Evolutionary conservation across 1,284 basidiomycete genomes (phyloP).

Genomic region (Ganoderma leucocontextum): DNA sequence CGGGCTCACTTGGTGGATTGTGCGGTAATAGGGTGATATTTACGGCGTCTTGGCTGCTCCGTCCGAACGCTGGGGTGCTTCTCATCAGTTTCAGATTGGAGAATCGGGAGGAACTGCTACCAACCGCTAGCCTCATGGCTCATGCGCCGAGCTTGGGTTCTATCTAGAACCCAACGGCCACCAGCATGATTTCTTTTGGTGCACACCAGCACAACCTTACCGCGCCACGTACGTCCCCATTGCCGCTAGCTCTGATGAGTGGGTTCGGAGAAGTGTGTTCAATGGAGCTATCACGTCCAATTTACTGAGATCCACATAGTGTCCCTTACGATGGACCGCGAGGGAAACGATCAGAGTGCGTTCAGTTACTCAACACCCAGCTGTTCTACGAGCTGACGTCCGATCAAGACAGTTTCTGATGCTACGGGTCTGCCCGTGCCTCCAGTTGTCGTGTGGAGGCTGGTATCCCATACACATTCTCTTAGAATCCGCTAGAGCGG

Average conservation of each 20-base stretch:
- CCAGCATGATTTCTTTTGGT: neutral
- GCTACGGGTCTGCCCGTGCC: neutral
- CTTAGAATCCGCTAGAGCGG: neutral
- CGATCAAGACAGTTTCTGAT: neutral
- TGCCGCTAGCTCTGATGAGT: neutral
- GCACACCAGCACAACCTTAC: neutral
- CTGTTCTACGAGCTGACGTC: neutral
- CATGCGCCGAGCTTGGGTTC: neutral
- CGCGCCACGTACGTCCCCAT: neutral
- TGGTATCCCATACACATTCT: neutral
- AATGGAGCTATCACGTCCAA: neutral
- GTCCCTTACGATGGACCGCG: neutral
- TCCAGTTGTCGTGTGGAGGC: neutral
- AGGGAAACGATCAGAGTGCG: neutral
- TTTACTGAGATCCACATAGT: neutral
- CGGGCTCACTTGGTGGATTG: neutral
- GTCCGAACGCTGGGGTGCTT: constrained; percentile 2
- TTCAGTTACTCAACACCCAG: neutral
- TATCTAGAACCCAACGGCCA: neutral
- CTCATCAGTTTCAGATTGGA: constrained; percentile 7
- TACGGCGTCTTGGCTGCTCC: neutral
- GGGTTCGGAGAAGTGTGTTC: neutral
- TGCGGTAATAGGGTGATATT: neutral
- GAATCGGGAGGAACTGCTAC: neutral
- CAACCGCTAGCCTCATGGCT: constrained; percentile 6